phyloP scores from a whole-genome alignment of 1,139 yeast genomes.

The Taphrina flavorubra region DNA sequence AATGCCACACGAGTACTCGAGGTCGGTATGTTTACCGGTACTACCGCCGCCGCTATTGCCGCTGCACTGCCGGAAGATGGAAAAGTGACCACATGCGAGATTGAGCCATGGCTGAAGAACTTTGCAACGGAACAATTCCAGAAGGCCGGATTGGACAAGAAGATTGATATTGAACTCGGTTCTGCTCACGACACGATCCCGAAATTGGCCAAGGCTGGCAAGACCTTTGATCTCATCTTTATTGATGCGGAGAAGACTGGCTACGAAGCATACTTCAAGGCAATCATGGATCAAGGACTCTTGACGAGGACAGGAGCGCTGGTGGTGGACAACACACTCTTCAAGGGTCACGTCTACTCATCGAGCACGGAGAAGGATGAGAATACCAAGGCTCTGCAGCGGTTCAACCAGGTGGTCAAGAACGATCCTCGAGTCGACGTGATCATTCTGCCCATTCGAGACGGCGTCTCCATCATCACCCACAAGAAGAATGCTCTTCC shows the following conservation, averaged over 20 bases:
- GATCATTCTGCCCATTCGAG: constrained; percentile 36
- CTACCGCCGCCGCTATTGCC: constrained; percentile 38
- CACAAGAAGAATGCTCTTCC: constrained; percentile 20
- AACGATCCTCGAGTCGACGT: constrained; percentile 37
- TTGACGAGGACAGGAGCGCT: constrained; percentile 34
- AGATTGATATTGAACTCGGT: constrained; percentile 35
- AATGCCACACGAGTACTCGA: constrained; percentile 37
- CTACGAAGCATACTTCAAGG: constrained; percentile 36
- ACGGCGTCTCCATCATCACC: constrained; percentile 40
- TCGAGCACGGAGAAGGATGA: constrained; percentile 16
- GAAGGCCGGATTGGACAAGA: constrained; percentile 36
- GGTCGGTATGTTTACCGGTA: constrained; percentile 41
- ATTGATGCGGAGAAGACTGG: constrained; percentile 43
- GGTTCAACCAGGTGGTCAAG: constrained; percentile 36
- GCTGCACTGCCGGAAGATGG: constrained; percentile 38
- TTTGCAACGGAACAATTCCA: constrained; percentile 26
- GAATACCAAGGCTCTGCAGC: constrained; percentile 28
- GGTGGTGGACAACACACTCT: constrained; percentile 40
- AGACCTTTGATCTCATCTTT: constrained; percentile 36
- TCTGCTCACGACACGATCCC: constrained; percentile 40
- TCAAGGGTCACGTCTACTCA: constrained; percentile 40
- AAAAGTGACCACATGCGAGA: constrained; percentile 37
- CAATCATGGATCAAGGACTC: constrained; percentile 37
- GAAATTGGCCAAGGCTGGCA: constrained; percentile 32
- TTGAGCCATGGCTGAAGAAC: constrained; percentile 35